Base-by-base conservation (phyloP, 2,329 filamentous ascomycete species). In the Penicillium sp. region DNA sequence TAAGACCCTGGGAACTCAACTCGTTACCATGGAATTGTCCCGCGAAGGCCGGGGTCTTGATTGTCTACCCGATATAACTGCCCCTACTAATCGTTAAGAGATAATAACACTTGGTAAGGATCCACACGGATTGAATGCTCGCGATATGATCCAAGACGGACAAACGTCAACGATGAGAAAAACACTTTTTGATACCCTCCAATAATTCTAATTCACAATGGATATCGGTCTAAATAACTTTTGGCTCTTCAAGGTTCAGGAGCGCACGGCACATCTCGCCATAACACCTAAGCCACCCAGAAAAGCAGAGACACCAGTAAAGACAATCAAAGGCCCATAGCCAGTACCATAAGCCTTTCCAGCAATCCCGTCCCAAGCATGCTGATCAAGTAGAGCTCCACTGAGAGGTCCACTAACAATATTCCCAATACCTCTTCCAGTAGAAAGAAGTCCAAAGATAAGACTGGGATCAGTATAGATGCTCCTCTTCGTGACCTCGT, bases 351-450 rank as follows among this genome's bases (percentile, higher is more conserved):
- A 71, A 3, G 62, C 68, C 35, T 63, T 65, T 1, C 56, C 61
- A 3, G 57, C 61, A 5, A 54, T 33, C 1, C 63, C 63, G 14
- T 63, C 43, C 58, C 68, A 66, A 4, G 66, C 56, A 24, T 52
- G 52, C 0, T 59, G 61, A 8, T 63, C 55, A 7, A 72, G 27
- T 35, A 73, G 66, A 16, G 72, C 72, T 59, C 80, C 80, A 54
- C 80, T 82, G 39, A 84, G 63, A 0, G 82, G 82, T 2, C 82
- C 82, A 54, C 75, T 78, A 11, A 78, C 74, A 11, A 84, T 68
- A 62, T 78, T 80, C 1, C 82, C 81, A 13, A 84, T 74, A 0
- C 82, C 82, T 53, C 81, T 78, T 0, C 81, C 81, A 3, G 77
- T 78, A 10, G 76, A 76, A 45, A 84, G 68, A 35, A 78, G 74